Evolutionary conservation across 1,139 yeast species (phyloP), one percentile per base, ranked within the genome.

Genomic region (Suhomyces yuchorum): DNA sequence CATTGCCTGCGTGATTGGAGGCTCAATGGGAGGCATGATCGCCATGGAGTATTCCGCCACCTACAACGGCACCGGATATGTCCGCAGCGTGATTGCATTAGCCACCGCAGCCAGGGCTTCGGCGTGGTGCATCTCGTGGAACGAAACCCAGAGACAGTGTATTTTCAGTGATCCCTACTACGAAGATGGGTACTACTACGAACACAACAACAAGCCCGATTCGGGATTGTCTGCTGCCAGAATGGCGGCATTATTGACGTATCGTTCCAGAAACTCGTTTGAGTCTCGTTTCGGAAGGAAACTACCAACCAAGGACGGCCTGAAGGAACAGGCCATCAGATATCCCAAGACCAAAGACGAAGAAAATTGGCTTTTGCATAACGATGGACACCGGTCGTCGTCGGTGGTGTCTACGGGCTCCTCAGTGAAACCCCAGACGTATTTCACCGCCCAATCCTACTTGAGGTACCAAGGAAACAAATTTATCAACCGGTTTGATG

Each of bases 1-100:
- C 48, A 72, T 93, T 36, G 97, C 98, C 1, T 81, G 86, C 43
- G 96, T 88, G 4, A 81, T 93, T 49, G 99, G 99, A 26, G 99
- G 99, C 0, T 92, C 98, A 24, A 93, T 93, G 99, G 99, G 99
- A 34, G 99, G 99, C n/a, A 93, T 93, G 99, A 71, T 91, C 45
- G 92, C 93, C 0, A 70, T 93, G 55, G 99, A 93, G 65, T 93
- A 92, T 77, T 73, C 77, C 11, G 67, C 78, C 60, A 84, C 87
- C 2, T 87, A 82, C 61, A 87, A 81, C 56, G 87, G 89, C n/a
- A 69, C 77, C 2, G 78, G 75, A 3, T 93, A 82, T 60, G 96
- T 93, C 17, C 78, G 79, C 50, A 72, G 81, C 33, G 75, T 89
- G 22, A 84, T 93, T 19, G 96, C 97, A 0, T 71, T 93, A 48